These are phyloP conservation scores for Morella rubra DNA, from an alignment of 306 rosid genomes.

Conservation along the genomic window DNA sequence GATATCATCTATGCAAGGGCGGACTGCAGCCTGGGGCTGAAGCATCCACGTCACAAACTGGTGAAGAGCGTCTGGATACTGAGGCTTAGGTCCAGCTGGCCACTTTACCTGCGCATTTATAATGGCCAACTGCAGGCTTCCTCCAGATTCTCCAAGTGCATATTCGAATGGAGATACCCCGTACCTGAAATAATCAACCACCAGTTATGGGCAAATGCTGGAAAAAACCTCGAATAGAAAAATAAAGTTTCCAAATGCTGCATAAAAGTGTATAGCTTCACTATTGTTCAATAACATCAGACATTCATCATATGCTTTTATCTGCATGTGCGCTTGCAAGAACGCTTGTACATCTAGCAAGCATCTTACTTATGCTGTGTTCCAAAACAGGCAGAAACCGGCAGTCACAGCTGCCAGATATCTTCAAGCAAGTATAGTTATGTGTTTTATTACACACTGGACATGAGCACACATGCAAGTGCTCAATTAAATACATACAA, in stretches of 20 bases:
- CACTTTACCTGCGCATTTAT: constrained; percentile 88
- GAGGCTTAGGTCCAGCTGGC: constrained; percentile 81
- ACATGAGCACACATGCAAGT: no score
- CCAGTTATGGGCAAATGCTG: background rate
- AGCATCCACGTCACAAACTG: constrained; percentile 99
- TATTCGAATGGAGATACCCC: constrained; percentile 98
- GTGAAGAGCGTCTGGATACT: constrained; percentile 91
- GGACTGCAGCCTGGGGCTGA: constrained; percentile 83
- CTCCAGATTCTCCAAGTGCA: constrained; percentile 96
- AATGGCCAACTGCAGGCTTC: constrained; percentile 92
- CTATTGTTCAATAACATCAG: no score
- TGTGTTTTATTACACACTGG: background rate
- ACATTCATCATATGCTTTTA: no score
- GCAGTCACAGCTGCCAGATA: background rate
- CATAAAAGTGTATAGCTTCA: no score
- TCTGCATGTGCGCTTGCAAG: no score
- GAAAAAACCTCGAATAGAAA: no score
- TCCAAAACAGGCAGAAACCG: no score
- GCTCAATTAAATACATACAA: no score
- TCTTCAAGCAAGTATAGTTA: background rate
- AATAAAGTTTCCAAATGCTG: no score
- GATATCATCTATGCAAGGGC: constrained; percentile 88
- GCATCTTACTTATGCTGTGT: no score
- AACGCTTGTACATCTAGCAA: no score
- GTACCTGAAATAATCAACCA: constrained; percentile 54